Base-by-base conservation (phyloP, 2,329 filamentous ascomycete species). In the Trichoderma aggressivum region DNA sequence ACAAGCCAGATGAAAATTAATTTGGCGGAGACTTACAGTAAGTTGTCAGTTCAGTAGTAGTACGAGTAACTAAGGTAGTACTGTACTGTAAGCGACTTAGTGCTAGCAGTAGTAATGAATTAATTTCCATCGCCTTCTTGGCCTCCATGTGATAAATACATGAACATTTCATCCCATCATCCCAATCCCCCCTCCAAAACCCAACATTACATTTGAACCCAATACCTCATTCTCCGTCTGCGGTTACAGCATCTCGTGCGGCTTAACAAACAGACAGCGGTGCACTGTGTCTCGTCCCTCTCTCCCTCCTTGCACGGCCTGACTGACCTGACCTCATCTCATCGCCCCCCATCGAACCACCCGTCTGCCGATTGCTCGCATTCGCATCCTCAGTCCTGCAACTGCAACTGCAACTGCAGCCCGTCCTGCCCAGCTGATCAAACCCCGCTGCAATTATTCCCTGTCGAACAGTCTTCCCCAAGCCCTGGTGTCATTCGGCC, bases 391-490 rank as follows among this genome's bases (percentile, higher is more conserved):
- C 61, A 64, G 43, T 53, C 53, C 36, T 50, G 39, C 39, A 43
- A 39, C 36, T 39, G 36, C 36, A 39, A n/a, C 36, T 50, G 39
- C 39, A 43, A 43, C 39, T 43, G 68, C 68, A 55, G 34, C n/a
- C n/a, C 55, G 18, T 53, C 69, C 5, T 56, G 65, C 24, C 56
- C 65, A 69, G 65, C 65, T 69, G 65, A 69, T 69, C 65, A 58
- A 67, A 53, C 65, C 65, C 65, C 65, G 65, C 65, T 58, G 56
- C 65, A 36, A n/a, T 60, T 69, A n/a, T 60, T 69, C 56, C 36
- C 56, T 43, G 16, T 59, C 53, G 32, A 61, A 61, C 61, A 18
- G 5, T 58, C 28, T 32, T 34, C 56, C 14, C 28, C 56, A 50
- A 34, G 39, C 34, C 34, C 47, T 59, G 65, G 50, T 68, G 36